These are phyloP conservation scores for Pestalotiopsis sp. DNA, from an alignment of 2,329 filamentous ascomycete species.

Conservation along the genomic window DNA sequence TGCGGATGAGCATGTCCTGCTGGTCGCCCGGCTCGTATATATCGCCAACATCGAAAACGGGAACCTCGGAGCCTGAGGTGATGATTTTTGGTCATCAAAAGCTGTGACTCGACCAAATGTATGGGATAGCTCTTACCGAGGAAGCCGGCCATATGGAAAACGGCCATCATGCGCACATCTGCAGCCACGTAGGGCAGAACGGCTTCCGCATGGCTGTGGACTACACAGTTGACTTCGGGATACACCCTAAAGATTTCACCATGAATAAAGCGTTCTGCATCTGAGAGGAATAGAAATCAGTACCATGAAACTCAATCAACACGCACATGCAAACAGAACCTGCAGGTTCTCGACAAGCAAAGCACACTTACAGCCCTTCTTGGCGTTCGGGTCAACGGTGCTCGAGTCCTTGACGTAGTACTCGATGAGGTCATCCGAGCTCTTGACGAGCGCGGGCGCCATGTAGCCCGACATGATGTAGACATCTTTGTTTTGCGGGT, in stretches of 20 bases:
- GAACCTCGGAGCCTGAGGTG: constrained; percentile 10
- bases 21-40: constrained; percentile 16
- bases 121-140: constrained; percentile 13
- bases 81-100: not conserved
- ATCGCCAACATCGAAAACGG: constrained; percentile 20
- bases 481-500: constrained; percentile 44
- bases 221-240: constrained; percentile 15
- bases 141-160: constrained; percentile 22
- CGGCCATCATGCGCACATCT: constrained; percentile 16
- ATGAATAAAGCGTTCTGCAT: constrained; percentile 22
- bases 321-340: not conserved
- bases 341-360: not conserved
- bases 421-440: constrained; percentile 45
- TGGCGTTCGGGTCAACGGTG: constrained; percentile 40
- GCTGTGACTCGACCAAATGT: not conserved
- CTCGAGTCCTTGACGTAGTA: constrained; percentile 45
- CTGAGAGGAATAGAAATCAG: not conserved
- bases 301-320: not conserved
- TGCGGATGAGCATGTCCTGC: constrained; percentile 20
- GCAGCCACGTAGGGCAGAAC: constrained; percentile 19
- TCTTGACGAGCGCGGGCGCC: constrained; percentile 49
- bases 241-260: constrained; percentile 23
- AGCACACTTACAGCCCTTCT: constrained; percentile 34
- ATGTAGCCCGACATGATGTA: constrained; percentile 52
- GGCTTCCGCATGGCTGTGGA: constrained; percentile 20